Evolutionary conservation across 768 basidiomycete species (phyloP), one percentile per base, ranked within the genome.

Genomic region (Leccinum broughii): DNA sequence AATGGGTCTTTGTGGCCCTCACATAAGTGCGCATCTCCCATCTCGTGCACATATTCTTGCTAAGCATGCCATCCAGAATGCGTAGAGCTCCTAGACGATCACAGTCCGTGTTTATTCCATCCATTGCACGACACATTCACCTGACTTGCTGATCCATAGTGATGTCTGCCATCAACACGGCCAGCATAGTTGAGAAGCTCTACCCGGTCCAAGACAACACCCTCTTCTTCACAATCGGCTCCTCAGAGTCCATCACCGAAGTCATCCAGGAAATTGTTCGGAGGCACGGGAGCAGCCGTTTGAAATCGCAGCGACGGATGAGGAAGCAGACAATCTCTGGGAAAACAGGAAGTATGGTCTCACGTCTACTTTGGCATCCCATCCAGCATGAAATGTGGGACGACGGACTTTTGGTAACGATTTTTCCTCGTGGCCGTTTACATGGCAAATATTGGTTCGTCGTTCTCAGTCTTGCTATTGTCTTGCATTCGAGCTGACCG

Each of bases 141-240:
- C 49, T 64, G n/a, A 64, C 54, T 4, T 24, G 9, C 50, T 17
- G 5, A 28, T 48, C 2, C 15, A 54, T 54, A 88, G 87, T 90
- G 85, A 92, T 94, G 86, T 72, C 80, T 35, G 91, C 91, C 9
- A 86, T 92, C 70, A 89, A 93, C 70, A 68, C 74, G 13, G 85
- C 82, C 24, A 89, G 90, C 26, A 69, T 89, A 57, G 75, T 85
- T 48, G 82, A 83, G 58, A 72, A 70, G 56, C 78, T 83, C 50
- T 91, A 88, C 69, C 88, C 88, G 3, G 85, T 86, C 20, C 76
- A 81, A 62, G 92, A 95, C 68, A 88, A 26, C 26, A 26, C 88
- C 0, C 81, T 97, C 10, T 93, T 97, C 77, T 92, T 98, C 81
- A 95, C 95, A 72, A 83, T 97, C 57, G 93, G 93, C 2, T 85